These are phyloP conservation scores for Dalechampia spathulata DNA, from an alignment of 441 rosid genomes.

Conservation along the genomic window DNA sequence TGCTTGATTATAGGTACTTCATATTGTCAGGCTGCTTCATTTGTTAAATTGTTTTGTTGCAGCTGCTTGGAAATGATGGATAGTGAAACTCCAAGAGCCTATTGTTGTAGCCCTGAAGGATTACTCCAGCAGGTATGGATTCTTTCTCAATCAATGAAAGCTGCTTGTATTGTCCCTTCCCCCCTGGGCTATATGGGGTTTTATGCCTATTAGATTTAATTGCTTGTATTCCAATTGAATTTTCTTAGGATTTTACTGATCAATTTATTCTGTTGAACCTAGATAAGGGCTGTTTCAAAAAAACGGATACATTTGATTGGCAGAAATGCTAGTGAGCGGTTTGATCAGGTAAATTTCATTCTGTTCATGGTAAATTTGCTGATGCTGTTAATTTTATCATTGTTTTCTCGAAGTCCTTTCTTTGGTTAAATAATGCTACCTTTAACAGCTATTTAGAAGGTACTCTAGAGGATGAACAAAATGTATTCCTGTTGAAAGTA, in stretches of 20 bases:
- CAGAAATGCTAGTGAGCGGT: slow-evolving; percentile 46
- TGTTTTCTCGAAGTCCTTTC: neutral
- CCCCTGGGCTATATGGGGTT: neutral
- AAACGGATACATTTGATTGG: slow-evolving; percentile 49
- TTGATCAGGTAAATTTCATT: slow-evolving; percentile 36
- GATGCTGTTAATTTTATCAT: neutral
- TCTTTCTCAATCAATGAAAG: slow-evolving; percentile 8
- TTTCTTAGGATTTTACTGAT: neutral
- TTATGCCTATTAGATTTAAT: neutral
- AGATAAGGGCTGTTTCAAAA: slow-evolving; percentile 42
- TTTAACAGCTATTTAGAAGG: too few species aligned
- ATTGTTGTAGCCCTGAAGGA: slow-evolving; percentile 67
- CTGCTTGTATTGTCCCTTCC: neutral
- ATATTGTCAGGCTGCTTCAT: neutral
- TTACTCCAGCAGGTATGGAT: slow-evolving; percentile 41
- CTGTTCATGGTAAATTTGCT: neutral
- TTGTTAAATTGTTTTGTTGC: slow-evolving; percentile 1
- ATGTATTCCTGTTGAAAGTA: too few species aligned
- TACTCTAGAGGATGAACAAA: too few species aligned
- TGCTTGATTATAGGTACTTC: neutral
- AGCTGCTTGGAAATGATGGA: slow-evolving; percentile 16
- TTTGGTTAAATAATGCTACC: too few species aligned
- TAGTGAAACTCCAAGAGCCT: slow-evolving; percentile 38
- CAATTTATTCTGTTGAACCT: slow-evolving; percentile 14
- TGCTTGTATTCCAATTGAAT: neutral